Conservation (phyloP, 2,329 filamentous ascomycete genomes). For the Colletotrichum musicola region DNA sequence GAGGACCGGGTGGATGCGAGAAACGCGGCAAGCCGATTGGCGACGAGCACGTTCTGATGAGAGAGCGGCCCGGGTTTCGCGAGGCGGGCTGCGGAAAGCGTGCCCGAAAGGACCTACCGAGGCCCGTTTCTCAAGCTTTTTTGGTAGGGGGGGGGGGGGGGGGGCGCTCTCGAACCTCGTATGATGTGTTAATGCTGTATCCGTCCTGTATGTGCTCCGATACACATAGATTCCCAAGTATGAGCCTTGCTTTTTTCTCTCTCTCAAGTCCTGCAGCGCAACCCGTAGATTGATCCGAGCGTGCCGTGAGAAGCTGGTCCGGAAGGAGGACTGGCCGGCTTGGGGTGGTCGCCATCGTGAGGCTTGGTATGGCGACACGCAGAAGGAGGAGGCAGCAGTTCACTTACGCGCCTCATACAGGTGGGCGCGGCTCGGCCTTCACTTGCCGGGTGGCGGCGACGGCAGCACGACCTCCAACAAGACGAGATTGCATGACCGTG, state of each 20-base stretch:
- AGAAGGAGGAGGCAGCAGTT: too few species aligned
- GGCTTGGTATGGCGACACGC: neutral
- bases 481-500: slow-evolving; percentile 8
- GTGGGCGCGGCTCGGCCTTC: neutral
- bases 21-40: slow-evolving; percentile 94
- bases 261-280: neutral
- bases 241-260: slow-evolving; percentile 31
- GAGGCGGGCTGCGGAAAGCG: slow-evolving; percentile 26
- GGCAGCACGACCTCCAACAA: slow-evolving; percentile 16
- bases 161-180: slow-evolving; percentile 18
- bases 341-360: neutral
- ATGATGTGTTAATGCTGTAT: slow-evolving; percentile 40
- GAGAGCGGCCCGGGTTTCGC: slow-evolving; percentile 6
- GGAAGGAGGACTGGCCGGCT: neutral
- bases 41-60: slow-evolving; percentile 88
- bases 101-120: slow-evolving; percentile 16
- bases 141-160: slow-evolving; percentile 22
- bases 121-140: slow-evolving; percentile 2
- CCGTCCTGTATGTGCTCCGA: slow-evolving; percentile 34
- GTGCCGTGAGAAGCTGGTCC: neutral
- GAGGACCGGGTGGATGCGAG: slow-evolving; percentile 95
- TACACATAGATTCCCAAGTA: slow-evolving; percentile 39
- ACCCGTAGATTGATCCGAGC: neutral
- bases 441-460: slow-evolving; percentile 18
- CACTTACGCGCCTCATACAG: neutral